A percentile compares a stretch with the other conserved stretches of the same genome.
These are phyloP conservation scores for Globisporangium nagaii DNA, from an alignment of 352 stramenopile genomes.

Conservation along the genomic window DNA sequence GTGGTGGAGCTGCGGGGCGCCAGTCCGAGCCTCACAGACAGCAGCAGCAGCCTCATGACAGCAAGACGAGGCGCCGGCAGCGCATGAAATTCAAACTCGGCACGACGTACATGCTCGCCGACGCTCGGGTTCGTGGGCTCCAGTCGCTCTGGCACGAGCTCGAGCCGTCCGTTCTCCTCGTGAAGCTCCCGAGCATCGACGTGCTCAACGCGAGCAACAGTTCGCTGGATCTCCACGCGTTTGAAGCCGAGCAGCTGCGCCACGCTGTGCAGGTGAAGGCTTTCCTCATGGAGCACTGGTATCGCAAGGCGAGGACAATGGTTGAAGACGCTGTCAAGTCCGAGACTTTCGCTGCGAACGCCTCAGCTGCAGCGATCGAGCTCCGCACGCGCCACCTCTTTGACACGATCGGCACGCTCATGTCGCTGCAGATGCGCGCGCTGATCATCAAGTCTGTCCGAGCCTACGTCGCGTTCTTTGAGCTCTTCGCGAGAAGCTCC, in stretches of 20 bases:
- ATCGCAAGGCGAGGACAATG: constrained; percentile 33
- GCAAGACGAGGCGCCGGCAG: constrained; percentile 28
- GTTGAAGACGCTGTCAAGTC: constrained; percentile 31
- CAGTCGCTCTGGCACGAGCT: constrained; percentile 64
- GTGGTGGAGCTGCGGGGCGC: too few relatives aligned
- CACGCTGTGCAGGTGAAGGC: constrained; percentile 36
- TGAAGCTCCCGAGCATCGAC: constrained; percentile 35
- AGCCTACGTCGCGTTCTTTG: constrained; percentile 64
- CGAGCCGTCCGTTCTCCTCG: constrained; percentile 29
- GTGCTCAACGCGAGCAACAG: constrained; percentile 15
- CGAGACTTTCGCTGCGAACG: constrained; percentile 21
- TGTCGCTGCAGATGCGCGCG: constrained; percentile 68
- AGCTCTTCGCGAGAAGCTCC: constrained; percentile 46
- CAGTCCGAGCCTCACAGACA: too few relatives aligned
- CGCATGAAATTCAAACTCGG: constrained; percentile 35
- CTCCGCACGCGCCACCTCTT: constrained; percentile 44
- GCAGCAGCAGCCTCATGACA: constrained; percentile 1
- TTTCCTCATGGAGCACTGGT: constrained; percentile 60
- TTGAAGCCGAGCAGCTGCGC: constrained; percentile 47
- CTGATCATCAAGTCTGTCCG: constrained; percentile 62
- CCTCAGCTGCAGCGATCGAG: constrained; percentile 16
- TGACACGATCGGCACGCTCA: constrained; percentile 53
- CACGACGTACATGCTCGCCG: constrained; percentile 38
- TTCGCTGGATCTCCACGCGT: constrained; percentile 39
- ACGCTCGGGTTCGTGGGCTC: constrained; percentile 43